Evolutionary conservation across 2,329 filamentous ascomycete species (phyloP).

Genomic region (Apiospora marii): DNA sequence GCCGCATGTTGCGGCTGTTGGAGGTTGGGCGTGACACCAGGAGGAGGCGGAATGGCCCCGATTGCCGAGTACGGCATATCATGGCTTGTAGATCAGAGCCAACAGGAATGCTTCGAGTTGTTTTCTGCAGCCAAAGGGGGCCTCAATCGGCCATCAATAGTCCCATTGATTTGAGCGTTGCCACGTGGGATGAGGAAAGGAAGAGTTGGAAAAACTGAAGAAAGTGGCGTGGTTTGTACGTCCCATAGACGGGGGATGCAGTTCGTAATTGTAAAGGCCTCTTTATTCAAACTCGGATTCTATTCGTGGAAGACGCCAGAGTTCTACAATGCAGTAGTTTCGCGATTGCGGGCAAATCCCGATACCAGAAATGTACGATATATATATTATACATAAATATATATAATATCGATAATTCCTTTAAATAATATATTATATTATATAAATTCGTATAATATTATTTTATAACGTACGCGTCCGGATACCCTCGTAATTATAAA

Average conservation of each 20-base stretch:
- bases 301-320: not conserved
- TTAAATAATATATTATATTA: too few relatives aligned
- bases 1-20: not conserved
- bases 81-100: not conserved
- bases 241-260: not conserved
- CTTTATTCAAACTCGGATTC: not conserved
- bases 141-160: not conserved
- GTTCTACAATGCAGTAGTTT: not conserved
- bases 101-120: not conserved
- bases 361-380: not conserved
- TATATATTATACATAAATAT: too few relatives aligned
- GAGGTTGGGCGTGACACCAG: not conserved
- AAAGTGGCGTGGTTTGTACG: too few relatives aligned
- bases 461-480: too few relatives aligned
- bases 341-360: not conserved
- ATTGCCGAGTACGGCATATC: not conserved
- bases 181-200: not conserved
- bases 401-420: too few relatives aligned
- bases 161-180: not conserved
- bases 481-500: too few relatives aligned
- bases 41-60: conserved; percentile 13
- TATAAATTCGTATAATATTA: too few relatives aligned
- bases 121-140: not conserved
- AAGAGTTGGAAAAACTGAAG: not conserved
- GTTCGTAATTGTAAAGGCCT: not conserved